Conservation (phyloP, 495 filamentous ascomycete species). For the Margaritispora aquatica region DNA sequence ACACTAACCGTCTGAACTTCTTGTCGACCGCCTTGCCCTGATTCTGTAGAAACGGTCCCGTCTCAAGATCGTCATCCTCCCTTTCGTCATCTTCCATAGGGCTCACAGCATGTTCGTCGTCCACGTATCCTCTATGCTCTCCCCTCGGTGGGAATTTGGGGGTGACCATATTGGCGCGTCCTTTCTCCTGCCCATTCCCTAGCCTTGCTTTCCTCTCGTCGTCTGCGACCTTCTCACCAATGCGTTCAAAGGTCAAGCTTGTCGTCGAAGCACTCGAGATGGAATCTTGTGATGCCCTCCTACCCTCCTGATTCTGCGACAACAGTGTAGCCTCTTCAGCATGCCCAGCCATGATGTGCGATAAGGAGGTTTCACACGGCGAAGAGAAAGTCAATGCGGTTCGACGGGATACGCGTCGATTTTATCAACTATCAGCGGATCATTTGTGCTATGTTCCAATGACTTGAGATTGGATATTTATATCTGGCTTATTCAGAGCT, state of each 20-base stretch:
- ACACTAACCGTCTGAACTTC: slow-evolving; percentile 57
- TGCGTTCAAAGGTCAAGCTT: slow-evolving; percentile 69
- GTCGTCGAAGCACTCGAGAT: slow-evolving; percentile 67
- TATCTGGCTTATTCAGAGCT: neutral
- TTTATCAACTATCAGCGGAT: neutral
- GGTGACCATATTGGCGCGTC: slow-evolving; percentile 11
- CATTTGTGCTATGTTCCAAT: neutral
- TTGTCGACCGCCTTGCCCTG: slow-evolving; percentile 46
- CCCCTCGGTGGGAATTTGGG: slow-evolving; percentile 17
- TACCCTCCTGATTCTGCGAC: slow-evolving; percentile 15
- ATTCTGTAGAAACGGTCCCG: slow-evolving; percentile 18
- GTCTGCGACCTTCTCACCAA: slow-evolving; percentile 41
- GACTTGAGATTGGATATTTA: neutral
- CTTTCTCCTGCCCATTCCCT: slow-evolving; percentile 11
- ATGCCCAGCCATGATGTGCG: slow-evolving; percentile 21
- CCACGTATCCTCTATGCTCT: slow-evolving; percentile 13
- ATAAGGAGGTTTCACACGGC: slow-evolving; percentile 17
- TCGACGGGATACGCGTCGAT: neutral
- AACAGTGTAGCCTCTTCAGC: slow-evolving; percentile 19
- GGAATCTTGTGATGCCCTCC: slow-evolving; percentile 45
- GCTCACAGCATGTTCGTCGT: slow-evolving; percentile 12
- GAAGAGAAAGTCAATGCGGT: slow-evolving; percentile 10
- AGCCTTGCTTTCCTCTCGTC: slow-evolving; percentile 10
- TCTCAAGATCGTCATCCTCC: slow-evolving; percentile 41
- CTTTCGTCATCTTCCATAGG: slow-evolving; percentile 32